Evolutionary conservation across 202 grass and related monocot species (phyloP), one percentile per base, ranked within the genome.

Genomic region (Eragrostis tef): DNA sequence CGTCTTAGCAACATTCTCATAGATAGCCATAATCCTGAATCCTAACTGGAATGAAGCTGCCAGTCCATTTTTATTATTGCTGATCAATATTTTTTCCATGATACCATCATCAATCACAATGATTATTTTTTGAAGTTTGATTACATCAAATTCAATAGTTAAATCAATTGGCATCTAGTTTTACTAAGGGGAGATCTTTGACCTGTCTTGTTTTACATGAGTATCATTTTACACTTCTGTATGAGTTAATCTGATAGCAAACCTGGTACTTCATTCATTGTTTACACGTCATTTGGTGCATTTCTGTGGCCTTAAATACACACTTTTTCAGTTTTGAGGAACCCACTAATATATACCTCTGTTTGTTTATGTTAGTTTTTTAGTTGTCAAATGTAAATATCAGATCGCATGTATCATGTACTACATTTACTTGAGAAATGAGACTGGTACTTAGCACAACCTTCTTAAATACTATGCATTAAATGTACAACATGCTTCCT

Each of bases 1-100:
- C 56, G 83, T 51, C 44, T 71, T 69, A 79, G 71, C 39, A 64
- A 20, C 81, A 36, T 11, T 27, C 67, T 57, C 12, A 45, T 22
- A 16, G 11, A 44, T 13, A 44, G 4, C 46, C 27, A 67, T 41
- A 19, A 16, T 73, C 43, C 39, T 27, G 5, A 43, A 39, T 25
- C 20, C 5, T 64, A 36, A 34, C 44, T 54, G 68, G n/a, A 14
- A 21, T 67, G 64, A 68, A 27, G 41, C 49, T 48, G 14, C 7
- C n/a, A 9, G 17, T 25, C 16, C 11, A 2, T 67, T 67, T 54
- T 19, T 57, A 49, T 47, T 27, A 39, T 67, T 27, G 16, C 11
- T 20, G 59, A 44, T 24, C 34, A 39, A 50, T n/a, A 4, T 68
- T 41, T 15, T 2, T 70, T 81, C 29, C 20, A 42, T 59, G 22